A percentile compares a stretch with the other conserved stretches of the same genome.
These are phyloP conservation scores for Phyllosticta citribraziliensis DNA, from an alignment of 2,329 filamentous ascomycete species.

Conservation along the genomic window DNA sequence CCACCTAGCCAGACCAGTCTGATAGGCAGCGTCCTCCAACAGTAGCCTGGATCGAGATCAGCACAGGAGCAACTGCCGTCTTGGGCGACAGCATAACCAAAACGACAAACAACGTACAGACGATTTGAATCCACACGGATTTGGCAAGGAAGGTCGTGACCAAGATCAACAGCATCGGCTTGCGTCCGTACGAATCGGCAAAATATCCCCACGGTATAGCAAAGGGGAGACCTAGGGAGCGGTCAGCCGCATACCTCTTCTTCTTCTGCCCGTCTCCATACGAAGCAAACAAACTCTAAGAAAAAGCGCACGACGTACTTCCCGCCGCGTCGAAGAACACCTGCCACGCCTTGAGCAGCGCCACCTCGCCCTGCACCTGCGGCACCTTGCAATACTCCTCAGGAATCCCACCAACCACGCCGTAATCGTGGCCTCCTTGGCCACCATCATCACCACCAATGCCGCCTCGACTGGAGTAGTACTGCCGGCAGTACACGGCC, in stretches of 20 bases:
- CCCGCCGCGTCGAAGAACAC: constrained; percentile 39
- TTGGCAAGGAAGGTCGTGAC: constrained; percentile 17
- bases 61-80: not conserved
- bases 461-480: constrained; percentile 34
- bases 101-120: constrained; percentile 14
- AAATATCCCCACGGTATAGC: constrained; percentile 26
- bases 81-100: not conserved
- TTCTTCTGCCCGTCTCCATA: constrained; percentile 5
- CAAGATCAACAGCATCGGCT: constrained; percentile 21
- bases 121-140: constrained; percentile 19
- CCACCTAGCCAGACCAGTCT: constrained; percentile 22
- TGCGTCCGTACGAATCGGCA: constrained; percentile 26
- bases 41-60: constrained; percentile 16
- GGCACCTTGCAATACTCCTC: constrained; percentile 41
- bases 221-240: constrained; percentile 16
- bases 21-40: constrained; percentile 24
- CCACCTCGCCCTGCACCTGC: constrained; percentile 42
- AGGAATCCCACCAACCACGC: constrained; percentile 13
- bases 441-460: constrained; percentile 16
- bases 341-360: constrained; percentile 42
- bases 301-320: constrained; percentile 20
- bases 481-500: constrained; percentile 42
- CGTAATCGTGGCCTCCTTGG: not conserved
- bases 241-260: not conserved
- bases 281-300: not conserved